Evolutionary conservation across 768 basidiomycete genomes (phyloP).

Genomic region (Pilatotrama ljubarskyi): DNA sequence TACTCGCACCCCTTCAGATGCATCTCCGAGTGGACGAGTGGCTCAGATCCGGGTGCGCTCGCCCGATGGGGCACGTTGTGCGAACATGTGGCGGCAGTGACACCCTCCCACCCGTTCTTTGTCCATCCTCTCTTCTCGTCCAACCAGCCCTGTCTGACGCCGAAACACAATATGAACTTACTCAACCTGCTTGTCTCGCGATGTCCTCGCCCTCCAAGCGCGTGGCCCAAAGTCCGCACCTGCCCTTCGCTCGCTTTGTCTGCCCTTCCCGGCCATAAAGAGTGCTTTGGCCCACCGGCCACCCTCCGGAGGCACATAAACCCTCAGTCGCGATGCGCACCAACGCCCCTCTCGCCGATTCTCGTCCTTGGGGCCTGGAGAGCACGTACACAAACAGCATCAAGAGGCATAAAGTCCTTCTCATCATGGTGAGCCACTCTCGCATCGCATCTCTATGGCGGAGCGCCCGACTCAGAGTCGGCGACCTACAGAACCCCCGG

Average conservation of each 20-base stretch:
- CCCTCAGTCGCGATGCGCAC: not conserved
- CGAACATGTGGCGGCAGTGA: not conserved
- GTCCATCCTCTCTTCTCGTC: not conserved
- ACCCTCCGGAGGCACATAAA: not conserved
- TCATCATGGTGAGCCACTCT: not conserved
- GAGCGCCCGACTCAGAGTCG: not conserved
- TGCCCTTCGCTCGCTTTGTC: not conserved
- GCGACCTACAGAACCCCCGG: constrained; percentile 3
- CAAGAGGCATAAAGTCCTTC: not conserved
- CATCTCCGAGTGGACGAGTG: not conserved
- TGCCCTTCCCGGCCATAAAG: not conserved
- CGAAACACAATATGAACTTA: not conserved
- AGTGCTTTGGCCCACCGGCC: constrained; percentile 1
- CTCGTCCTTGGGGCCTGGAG: not conserved
- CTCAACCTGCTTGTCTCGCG: constrained; percentile 4
- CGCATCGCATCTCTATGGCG: not conserved
- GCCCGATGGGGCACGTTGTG: constrained; percentile 6
- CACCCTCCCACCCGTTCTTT: constrained; percentile 2
- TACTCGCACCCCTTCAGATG: too few relatives aligned
- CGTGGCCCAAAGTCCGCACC: not conserved
- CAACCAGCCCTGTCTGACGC: not conserved
- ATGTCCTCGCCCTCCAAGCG: not conserved
- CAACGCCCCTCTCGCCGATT: not conserved
- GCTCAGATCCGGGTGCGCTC: constrained; percentile 2
- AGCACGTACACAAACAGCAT: not conserved